A percentile compares a stretch with the other conserved stretches of the same genome.
phyloP scores from a whole-genome alignment of 2,329 filamentous ascomycete species.

The Phoma sp. region DNA sequence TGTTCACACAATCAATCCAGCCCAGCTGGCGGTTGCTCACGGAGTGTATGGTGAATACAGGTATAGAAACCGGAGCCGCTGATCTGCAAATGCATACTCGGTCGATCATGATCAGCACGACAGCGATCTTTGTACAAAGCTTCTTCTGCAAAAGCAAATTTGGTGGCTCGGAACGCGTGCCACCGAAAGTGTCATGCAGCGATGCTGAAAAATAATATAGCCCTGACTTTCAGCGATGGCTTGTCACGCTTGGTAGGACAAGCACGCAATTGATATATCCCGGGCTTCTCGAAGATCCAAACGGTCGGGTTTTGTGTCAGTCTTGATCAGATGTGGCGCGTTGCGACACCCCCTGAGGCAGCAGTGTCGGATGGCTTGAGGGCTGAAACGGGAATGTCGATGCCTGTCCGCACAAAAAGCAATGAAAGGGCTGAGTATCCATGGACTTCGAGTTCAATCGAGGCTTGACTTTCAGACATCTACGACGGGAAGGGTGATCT shows the following conservation, averaged over 20 bases:
- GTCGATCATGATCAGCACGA: not conserved
- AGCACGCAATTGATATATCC: not conserved
- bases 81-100: not conserved
- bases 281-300: not conserved
- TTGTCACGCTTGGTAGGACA: slow-evolving; percentile 17
- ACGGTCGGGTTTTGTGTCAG: slow-evolving; percentile 3
- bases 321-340: not conserved
- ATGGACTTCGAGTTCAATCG: not conserved
- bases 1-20: not conserved
- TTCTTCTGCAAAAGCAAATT: slow-evolving; percentile 11
- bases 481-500: not conserved
- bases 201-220: not conserved
- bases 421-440: not conserved
- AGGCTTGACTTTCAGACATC: not conserved
- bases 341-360: slow-evolving; percentile 16
- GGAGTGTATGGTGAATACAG: not conserved
- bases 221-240: not conserved
- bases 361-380: slow-evolving; percentile 1
- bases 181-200: not conserved
- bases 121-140: slow-evolving; percentile 11
- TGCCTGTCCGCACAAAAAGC: not conserved
- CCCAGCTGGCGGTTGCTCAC: slow-evolving; percentile 3
- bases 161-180: not conserved
- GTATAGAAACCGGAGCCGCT: not conserved
- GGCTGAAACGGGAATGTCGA: slow-evolving; percentile 7